These are phyloP conservation scores for Dactylellina cionopaga DNA, from an alignment of 2,329 filamentous ascomycete species.

Conservation along the genomic window DNA sequence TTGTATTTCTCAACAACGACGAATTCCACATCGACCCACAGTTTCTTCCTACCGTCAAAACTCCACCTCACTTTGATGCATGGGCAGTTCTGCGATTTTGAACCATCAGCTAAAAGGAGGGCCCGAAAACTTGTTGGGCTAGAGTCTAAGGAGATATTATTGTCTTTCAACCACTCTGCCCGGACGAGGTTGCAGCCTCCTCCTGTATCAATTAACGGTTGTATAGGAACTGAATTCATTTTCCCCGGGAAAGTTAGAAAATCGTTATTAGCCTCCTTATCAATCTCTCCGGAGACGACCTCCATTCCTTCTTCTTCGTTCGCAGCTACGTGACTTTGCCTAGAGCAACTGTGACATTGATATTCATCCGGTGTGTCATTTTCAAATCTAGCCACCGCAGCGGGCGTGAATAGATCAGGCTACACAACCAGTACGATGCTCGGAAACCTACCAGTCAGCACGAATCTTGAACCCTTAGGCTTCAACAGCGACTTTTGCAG, in stretches of 20 bases:
- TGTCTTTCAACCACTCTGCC: constrained; percentile 17
- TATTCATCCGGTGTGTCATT: not conserved
- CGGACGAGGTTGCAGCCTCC: constrained; percentile 44
- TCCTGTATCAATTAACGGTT: constrained; percentile 41
- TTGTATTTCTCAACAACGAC: constrained; percentile 27
- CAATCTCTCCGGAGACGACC: constrained; percentile 2
- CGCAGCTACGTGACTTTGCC: not conserved
- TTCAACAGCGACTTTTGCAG: not conserved
- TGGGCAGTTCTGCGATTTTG: constrained; percentile 9
- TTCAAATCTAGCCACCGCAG: not conserved
- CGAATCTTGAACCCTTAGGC: not conserved
- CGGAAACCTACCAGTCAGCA: not conserved
- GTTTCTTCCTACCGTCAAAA: constrained; percentile 26
- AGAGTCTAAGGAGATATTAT: constrained; percentile 12
- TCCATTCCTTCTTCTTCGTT: not conserved
- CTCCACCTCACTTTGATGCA: constrained; percentile 25
- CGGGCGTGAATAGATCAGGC: constrained; percentile 5
- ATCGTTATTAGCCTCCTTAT: not conserved
- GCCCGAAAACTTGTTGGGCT: not conserved
- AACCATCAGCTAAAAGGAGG: constrained; percentile 26
- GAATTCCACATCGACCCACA: constrained; percentile 32
- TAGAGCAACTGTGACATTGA: constrained; percentile 3
- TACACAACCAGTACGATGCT: not conserved
- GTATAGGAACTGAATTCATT: constrained; percentile 11
- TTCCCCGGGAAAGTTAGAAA: constrained; percentile 23